Conservation (phyloP, 495 filamentous ascomycete species). For the Patellaria atrata region DNA sequence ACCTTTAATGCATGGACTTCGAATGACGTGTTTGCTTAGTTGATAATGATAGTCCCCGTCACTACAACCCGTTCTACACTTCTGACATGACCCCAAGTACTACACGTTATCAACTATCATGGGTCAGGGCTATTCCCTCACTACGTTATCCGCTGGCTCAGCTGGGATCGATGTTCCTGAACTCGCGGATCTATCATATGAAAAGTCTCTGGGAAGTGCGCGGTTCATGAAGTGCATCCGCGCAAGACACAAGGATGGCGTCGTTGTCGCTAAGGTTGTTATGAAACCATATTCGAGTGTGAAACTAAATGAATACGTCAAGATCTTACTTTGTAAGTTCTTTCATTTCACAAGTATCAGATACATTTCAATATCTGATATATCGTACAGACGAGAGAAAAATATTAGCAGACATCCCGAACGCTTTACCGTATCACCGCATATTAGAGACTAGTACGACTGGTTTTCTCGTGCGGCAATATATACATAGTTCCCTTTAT, state of each 20-base stretch:
- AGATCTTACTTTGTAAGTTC: slow-evolving; percentile 52
- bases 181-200: slow-evolving; percentile 75
- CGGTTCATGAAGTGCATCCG: slow-evolving; percentile 95
- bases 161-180: slow-evolving; percentile 90
- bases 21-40: too few species aligned
- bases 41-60: background rate
- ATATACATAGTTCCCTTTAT: slow-evolving; percentile 90
- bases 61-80: background rate
- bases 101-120: slow-evolving; percentile 36
- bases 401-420: slow-evolving; percentile 67
- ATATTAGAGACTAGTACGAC: slow-evolving; percentile 79
- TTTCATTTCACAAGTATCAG: slow-evolving; percentile 1
- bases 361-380: slow-evolving; percentile 12
- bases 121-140: slow-evolving; percentile 94
- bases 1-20: too few species aligned
- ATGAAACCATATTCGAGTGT: slow-evolving; percentile 76
- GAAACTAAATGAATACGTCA: slow-evolving; percentile 62
- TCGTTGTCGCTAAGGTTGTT: slow-evolving; percentile 85
- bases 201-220: slow-evolving; percentile 84
- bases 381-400: slow-evolving; percentile 57
- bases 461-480: slow-evolving; percentile 92
- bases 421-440: slow-evolving; percentile 80
- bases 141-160: slow-evolving; percentile 74
- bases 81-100: background rate
- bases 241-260: slow-evolving; percentile 73